A percentile compares a stretch with the other conserved stretches of the same genome.
These are phyloP conservation scores for Populus trichocarpa DNA, from an alignment of 441 rosid genomes.

Conservation along the genomic window DNA sequence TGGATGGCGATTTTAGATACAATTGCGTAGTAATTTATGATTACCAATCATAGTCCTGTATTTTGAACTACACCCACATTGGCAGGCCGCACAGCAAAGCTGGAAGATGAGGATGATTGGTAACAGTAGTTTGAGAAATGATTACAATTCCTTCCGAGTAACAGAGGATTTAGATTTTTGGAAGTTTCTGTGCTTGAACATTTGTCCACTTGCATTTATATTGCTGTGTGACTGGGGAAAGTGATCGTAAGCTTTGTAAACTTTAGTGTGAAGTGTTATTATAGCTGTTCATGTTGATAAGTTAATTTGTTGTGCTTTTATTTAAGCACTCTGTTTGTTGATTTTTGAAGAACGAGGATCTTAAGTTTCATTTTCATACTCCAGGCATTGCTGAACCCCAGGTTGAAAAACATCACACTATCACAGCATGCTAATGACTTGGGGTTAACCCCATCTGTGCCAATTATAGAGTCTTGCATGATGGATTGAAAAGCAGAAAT, in stretches of 20 bases:
- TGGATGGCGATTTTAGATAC: not conserved
- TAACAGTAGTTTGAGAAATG: constrained; percentile 9
- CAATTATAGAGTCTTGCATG: not conserved
- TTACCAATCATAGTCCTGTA: not conserved
- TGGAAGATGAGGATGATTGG: constrained; percentile 15
- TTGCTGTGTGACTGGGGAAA: constrained; percentile 20
- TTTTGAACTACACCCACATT: constrained; percentile 1
- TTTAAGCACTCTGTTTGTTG: constrained; percentile 12
- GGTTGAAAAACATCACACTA: not conserved
- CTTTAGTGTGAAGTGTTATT: constrained; percentile 20
- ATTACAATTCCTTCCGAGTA: constrained; percentile 14
- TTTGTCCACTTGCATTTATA: constrained; percentile 13
- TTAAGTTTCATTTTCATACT: not conserved
- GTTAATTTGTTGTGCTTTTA: constrained; percentile 9
- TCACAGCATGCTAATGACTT: not conserved
- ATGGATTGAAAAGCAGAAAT: not conserved
- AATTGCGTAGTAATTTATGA: not conserved
- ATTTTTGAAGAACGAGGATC: not conserved
- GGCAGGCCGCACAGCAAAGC: constrained; percentile 32
- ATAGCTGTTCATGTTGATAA: constrained; percentile 17
- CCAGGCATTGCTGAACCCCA: not conserved
- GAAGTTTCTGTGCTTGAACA: constrained; percentile 16
- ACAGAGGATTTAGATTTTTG: constrained; percentile 13
- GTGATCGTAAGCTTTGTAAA: constrained; percentile 19
- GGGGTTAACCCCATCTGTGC: not conserved